These are phyloP conservation scores for Ceratobasidium papillatum DNA, from an alignment of 1,284 basidiomycete species.

Conservation along the genomic window DNA sequence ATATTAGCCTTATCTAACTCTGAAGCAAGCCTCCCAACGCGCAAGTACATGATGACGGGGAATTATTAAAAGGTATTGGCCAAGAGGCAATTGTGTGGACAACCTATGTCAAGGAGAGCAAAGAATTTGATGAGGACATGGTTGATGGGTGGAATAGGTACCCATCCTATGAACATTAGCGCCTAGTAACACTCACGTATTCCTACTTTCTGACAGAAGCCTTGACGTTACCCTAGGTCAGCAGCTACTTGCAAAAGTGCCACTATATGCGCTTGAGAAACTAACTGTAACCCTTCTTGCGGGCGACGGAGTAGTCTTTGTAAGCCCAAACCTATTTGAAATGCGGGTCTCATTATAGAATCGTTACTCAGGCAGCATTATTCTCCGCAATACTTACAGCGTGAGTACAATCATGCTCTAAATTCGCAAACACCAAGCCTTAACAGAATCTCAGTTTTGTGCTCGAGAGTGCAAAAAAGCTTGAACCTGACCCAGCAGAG, in stretches of 20 bases:
- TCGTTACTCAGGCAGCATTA: slow-evolving; percentile 17
- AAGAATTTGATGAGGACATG: slow-evolving; percentile 19
- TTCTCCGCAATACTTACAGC: slow-evolving; percentile 28
- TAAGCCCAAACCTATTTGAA: too few relatives aligned
- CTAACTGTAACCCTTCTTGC: neutral
- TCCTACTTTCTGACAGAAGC: neutral
- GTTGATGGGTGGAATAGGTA: slow-evolving; percentile 33
- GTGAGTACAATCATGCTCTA: neutral
- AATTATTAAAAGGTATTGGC: slow-evolving; percentile 10
- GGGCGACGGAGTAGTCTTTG: too few relatives aligned
- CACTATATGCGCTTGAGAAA: neutral
- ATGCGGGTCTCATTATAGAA: too few relatives aligned
- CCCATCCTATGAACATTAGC: neutral
- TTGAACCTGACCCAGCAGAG: neutral
- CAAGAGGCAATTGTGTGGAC: slow-evolving; percentile 21
- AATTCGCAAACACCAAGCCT: neutral
- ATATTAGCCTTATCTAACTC: neutral
- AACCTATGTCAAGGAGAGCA: slow-evolving; percentile 22
- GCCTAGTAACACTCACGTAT: neutral
- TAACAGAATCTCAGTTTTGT: slow-evolving; percentile 1
- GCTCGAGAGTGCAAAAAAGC: slow-evolving; percentile 4
- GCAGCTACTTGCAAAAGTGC: neutral
- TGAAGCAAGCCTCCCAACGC: neutral
- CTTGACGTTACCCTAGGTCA: slow-evolving; percentile 29
- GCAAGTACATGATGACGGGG: neutral